Conservation (phyloP, 2,329 filamentous ascomycete species). For the Fusarium camptoceras region DNA sequence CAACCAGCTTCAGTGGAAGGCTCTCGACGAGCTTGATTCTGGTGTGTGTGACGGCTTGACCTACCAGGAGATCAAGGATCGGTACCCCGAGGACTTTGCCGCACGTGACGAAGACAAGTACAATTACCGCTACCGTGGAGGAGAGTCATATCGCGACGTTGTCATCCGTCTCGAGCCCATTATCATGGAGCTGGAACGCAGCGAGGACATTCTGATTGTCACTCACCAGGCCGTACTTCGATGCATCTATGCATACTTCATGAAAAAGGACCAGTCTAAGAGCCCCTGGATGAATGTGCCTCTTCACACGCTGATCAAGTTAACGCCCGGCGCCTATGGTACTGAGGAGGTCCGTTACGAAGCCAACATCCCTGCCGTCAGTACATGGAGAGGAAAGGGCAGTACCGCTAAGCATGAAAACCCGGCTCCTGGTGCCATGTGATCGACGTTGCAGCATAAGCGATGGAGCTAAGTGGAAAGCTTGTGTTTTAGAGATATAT, state of each 20-base stretch:
- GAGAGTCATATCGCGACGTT: conserved; percentile 95
- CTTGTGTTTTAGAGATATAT: conserved; percentile 1
- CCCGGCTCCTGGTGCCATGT: conserved; percentile 57
- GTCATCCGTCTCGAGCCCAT: conserved; percentile 98
- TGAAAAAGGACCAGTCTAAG: conserved; percentile 93
- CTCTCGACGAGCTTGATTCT: conserved; percentile 94
- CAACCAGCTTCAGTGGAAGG: conserved; percentile 98
- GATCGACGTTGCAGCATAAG: conserved; percentile 8
- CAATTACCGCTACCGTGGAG: conserved; percentile 98
- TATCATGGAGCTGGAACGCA: conserved; percentile 98
- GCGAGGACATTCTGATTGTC: conserved; percentile 96
- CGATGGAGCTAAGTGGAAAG: background rate
- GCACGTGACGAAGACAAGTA: conserved; percentile 99
- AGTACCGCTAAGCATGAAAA: conserved; percentile 89
- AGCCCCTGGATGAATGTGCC: conserved; percentile 99
- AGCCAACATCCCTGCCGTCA: conserved; percentile 94
- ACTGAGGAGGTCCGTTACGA: conserved; percentile 90
- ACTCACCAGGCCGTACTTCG: conserved; percentile 96
- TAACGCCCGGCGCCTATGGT: conserved; percentile 93
- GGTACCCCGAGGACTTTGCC: conserved; percentile 93
- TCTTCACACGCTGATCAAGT: conserved; percentile 93
- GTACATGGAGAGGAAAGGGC: conserved; percentile 95
- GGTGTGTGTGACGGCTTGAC: conserved; percentile 97
- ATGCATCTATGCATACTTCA: conserved; percentile 99
- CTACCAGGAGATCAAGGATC: conserved; percentile 92